Percentiles rank a stretch among this genome's conserved stretches.
phyloP scores from a whole-genome alignment of 768 basidiomycete species.

The Gloeopeniophorella convolvens region DNA sequence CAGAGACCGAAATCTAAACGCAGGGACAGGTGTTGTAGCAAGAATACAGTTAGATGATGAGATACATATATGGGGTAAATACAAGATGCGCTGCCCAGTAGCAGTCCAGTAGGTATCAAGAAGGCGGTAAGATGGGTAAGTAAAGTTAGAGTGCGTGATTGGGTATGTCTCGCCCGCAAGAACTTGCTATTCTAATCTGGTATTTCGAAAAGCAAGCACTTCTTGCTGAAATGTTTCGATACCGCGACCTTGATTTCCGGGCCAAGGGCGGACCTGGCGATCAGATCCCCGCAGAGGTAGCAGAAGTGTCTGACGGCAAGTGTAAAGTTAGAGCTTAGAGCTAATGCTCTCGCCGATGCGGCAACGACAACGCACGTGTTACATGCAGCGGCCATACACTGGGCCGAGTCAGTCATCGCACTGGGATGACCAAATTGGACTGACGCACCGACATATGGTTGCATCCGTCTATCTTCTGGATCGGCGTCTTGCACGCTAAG shows the following conservation, averaged over 20 bases:
- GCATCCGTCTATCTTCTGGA: conserved; percentile 46
- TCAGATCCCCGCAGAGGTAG: conserved; percentile 43
- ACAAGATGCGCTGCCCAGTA: too few relatives aligned
- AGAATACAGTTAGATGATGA: too few relatives aligned
- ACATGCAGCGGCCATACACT: conserved; percentile 55
- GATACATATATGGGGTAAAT: too few relatives aligned
- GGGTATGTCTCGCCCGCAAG: background rate
- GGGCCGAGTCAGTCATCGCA: background rate
- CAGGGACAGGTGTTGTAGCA: too few relatives aligned
- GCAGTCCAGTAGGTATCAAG: too few relatives aligned
- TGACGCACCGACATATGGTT: conserved; percentile 52
- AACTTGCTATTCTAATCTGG: background rate
- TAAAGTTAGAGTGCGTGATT: too few relatives aligned
- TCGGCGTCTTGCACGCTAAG: conserved; percentile 42
- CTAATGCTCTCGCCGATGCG: background rate
- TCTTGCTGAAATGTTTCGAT: conserved; percentile 28
- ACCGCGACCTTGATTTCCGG: conserved; percentile 29
- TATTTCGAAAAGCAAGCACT: conserved; percentile 32
- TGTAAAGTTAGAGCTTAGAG: background rate
- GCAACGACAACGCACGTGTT: conserved; percentile 31
- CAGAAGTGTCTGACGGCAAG: conserved; percentile 40
- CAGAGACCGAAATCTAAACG: too few relatives aligned
- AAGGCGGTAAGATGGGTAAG: too few relatives aligned
- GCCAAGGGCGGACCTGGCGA: conserved; percentile 35
- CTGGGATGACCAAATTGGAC: background rate